A percentile compares a stretch with the other conserved stretches of the same genome.
phyloP scores from a whole-genome alignment of 345 rosid species.

The Eucalyptus microcorys region DNA sequence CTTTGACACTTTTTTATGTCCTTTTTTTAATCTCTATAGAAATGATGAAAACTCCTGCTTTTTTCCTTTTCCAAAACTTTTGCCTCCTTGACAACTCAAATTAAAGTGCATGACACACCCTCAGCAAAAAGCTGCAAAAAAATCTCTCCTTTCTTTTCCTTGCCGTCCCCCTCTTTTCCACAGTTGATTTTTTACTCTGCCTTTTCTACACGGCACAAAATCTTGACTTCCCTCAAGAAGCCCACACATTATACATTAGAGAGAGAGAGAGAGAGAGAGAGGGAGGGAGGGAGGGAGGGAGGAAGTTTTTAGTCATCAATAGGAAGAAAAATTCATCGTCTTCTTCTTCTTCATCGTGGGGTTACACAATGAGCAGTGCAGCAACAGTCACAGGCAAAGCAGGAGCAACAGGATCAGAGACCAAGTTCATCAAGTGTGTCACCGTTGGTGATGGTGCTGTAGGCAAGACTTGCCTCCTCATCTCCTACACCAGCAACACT shows the following conservation, averaged over 20 bases:
- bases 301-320: neutral
- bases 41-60: neutral
- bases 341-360: neutral
- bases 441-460: slow-evolving; percentile 96
- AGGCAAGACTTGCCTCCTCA: slow-evolving; percentile 87
- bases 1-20: neutral
- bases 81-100: slow-evolving; percentile 55
- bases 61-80: neutral
- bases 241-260: neutral
- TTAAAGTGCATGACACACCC: slow-evolving; percentile 27
- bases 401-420: slow-evolving; percentile 8
- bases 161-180: neutral
- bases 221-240: neutral
- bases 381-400: neutral
- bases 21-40: neutral
- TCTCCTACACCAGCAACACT: slow-evolving; percentile 81
- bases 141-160: neutral
- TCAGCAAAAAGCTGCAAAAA: neutral
- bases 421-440: slow-evolving; percentile 85
- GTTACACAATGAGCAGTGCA: neutral
- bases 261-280: neutral
- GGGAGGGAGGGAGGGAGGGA: neutral
- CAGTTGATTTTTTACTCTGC: neutral
- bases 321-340: neutral
- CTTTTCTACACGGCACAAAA: neutral